These are phyloP conservation scores for Stephanodiscus minutulus DNA, from an alignment of 108 stramenopile genomes.

Conservation along the genomic window DNA sequence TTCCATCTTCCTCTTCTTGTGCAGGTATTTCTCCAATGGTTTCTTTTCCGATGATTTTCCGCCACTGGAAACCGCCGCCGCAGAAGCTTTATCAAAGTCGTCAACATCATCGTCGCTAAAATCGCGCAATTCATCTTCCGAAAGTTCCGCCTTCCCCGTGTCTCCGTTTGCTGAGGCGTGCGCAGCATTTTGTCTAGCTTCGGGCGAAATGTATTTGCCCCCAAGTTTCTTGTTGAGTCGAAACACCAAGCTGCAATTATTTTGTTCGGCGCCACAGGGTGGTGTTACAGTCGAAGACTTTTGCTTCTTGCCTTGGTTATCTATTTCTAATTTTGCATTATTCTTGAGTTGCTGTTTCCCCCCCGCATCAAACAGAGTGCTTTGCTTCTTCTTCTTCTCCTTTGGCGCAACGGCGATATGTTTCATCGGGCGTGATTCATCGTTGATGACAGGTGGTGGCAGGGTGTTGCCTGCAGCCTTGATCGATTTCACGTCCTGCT, in stretches of 20 bases:
- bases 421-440: constrained; percentile 10
- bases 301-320: neutral
- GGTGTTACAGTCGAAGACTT: constrained; percentile 26
- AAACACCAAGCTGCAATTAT: constrained; percentile 17
- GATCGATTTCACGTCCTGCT: constrained; percentile 24
- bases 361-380: constrained; percentile 9
- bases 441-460: constrained; percentile 28
- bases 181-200: constrained; percentile 10
- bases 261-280: constrained; percentile 10
- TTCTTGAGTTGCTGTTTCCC: neutral
- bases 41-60: constrained; percentile 5
- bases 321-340: neutral
- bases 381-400: constrained; percentile 20
- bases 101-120: constrained; percentile 39
- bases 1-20: constrained; percentile 18
- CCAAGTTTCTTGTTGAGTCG: constrained; percentile 30
- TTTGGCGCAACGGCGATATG: neutral
- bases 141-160: constrained; percentile 28
- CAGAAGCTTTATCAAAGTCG: neutral
- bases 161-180: neutral
- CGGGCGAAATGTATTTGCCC: constrained; percentile 22
- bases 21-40: constrained; percentile 18
- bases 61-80: neutral
- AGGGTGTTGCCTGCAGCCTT: constrained; percentile 35
- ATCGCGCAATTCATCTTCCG: constrained; percentile 48